Percentiles rank a stretch among this genome's conserved stretches.
These are phyloP conservation scores for Huiozyma naganishii DNA, from an alignment of 805 yeast species.

Conservation along the genomic window DNA sequence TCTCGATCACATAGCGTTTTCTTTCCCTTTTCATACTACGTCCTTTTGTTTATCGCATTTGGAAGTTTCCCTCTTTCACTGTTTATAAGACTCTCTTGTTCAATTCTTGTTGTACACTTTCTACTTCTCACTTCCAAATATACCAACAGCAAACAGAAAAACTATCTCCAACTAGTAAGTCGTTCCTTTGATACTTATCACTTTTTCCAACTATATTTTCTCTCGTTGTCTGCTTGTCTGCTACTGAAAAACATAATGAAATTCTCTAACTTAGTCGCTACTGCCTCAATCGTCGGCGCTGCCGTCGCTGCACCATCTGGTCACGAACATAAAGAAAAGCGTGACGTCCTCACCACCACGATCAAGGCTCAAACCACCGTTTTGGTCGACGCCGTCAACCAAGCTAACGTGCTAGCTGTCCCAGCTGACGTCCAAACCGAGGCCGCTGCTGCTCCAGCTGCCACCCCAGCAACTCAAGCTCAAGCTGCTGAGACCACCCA, in stretches of 20 bases:
- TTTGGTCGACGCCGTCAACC: slow-evolving; percentile 19
- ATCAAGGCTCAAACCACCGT: slow-evolving; percentile 21
- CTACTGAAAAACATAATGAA: slow-evolving; percentile 29
- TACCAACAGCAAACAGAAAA: too few species aligned
- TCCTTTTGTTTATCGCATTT: too few species aligned
- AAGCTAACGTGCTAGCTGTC: not conserved
- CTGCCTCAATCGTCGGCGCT: slow-evolving; percentile 40
- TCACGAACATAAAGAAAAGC: slow-evolving; percentile 41
- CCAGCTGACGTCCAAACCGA: not conserved
- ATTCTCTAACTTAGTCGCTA: slow-evolving; percentile 37
- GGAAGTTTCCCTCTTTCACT: too few species aligned
- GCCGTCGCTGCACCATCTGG: slow-evolving; percentile 52
- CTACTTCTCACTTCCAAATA: too few species aligned
- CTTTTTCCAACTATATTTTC: too few species aligned
- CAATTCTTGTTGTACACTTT: too few species aligned
- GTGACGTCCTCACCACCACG: slow-evolving; percentile 42
- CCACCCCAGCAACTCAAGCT: slow-evolving; percentile 13
- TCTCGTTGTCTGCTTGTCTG: too few species aligned
- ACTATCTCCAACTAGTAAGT: slow-evolving; percentile 5
- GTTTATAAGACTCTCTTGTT: too few species aligned
- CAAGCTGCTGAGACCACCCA: slow-evolving; percentile 18
- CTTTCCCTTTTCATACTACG: too few species aligned
- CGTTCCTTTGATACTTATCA: slow-evolving; percentile 3
- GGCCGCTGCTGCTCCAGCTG: slow-evolving; percentile 14
- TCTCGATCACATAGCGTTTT: too few species aligned